Percentiles rank a stretch among this genome's conserved stretches.
phyloP scores from a whole-genome alignment of 371 early-diverging fungal species.

The Fennellomyces sp. region DNA sequence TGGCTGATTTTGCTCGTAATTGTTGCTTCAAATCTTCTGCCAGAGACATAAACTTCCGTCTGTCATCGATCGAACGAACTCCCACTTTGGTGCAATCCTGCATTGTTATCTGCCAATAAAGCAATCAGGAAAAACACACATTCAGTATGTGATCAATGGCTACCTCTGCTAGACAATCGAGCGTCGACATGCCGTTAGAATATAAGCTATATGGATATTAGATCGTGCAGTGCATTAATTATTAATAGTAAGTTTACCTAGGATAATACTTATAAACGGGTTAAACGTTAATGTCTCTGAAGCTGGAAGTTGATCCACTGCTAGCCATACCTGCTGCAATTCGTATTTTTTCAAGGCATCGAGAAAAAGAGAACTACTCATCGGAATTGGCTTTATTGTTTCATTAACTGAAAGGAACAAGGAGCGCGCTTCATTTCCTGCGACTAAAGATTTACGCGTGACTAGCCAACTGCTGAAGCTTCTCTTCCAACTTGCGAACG shows the following conservation, averaged over 20 bases:
- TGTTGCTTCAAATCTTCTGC: constrained; percentile 25
- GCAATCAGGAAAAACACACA: too few relatives aligned
- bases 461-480: constrained; percentile 7
- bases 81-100: constrained; percentile 31
- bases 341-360: constrained; percentile 22
- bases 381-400: background rate
- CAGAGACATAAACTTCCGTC: constrained; percentile 27
- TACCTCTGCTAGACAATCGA: constrained; percentile 21
- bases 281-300: background rate
- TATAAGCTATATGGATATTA: constrained; percentile 7
- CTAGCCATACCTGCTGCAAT: constrained; percentile 19
- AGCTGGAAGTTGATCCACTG: background rate
- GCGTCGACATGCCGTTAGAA: constrained; percentile 20
- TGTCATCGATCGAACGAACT: constrained; percentile 32
- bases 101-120: constrained; percentile 21
- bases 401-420: background rate
- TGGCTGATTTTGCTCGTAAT: background rate
- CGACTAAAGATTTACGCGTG: background rate
- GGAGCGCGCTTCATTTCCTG: background rate
- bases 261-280: constrained; percentile 18
- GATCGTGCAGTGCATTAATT: background rate
- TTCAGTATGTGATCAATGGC: too few relatives aligned
- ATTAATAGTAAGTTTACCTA: constrained; percentile 10
- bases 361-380: constrained; percentile 20
- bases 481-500: constrained; percentile 47